Evolutionary conservation across 2,329 filamentous ascomycete species (phyloP), one percentile per base, ranked within the genome.

Genomic region (Beauveria pseudobassiana): DNA sequence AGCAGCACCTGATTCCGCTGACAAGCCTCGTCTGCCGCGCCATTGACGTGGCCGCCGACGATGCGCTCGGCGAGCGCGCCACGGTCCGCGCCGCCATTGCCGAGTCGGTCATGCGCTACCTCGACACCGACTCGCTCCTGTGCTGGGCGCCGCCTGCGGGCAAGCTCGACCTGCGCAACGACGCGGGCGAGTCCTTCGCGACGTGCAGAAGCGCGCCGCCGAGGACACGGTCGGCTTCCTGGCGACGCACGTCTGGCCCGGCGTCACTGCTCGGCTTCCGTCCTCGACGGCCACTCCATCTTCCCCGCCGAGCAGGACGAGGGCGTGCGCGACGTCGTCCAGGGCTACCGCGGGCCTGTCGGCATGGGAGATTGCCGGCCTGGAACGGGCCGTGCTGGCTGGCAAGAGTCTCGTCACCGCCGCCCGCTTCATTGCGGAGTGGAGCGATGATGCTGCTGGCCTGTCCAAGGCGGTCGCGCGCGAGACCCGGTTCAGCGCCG

Each of bases 111-210:
- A 83, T 98, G 81, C 84, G 89, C 52, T 98, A 98, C 74, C 82
- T 99, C 28, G 87, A 92, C 68, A 98, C 95, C 1, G 95, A 99
- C 76, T 93, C 91, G 0, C 77, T 98, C 42, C 84, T 99, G 1
- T 98, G 93, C 82, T 96, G 92, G 90, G 91, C 82, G 26, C 80
- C 84, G 46, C 78, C 79, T 2, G 78, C 81, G 1, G 75, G 79
- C 42, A 75, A 85, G 46, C 73, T 78, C 34, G 76, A 82, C 55
- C 69, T 72, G 4, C 74, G 73, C 49, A 79, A 80, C 61, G 79
- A 78, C 5, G 74, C 75, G 12, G 77, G 77, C 42, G 79, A 86
- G 68, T 85, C 82, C 80, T 99, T 58, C 82, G 91, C 18, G 82
- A 89, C 51, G 77, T 87, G 22, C 95, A 99, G 76, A 83, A 86